Evolutionary conservation across 768 basidiomycete genomes (phyloP).

Genomic region (Lactarius vividus): DNA sequence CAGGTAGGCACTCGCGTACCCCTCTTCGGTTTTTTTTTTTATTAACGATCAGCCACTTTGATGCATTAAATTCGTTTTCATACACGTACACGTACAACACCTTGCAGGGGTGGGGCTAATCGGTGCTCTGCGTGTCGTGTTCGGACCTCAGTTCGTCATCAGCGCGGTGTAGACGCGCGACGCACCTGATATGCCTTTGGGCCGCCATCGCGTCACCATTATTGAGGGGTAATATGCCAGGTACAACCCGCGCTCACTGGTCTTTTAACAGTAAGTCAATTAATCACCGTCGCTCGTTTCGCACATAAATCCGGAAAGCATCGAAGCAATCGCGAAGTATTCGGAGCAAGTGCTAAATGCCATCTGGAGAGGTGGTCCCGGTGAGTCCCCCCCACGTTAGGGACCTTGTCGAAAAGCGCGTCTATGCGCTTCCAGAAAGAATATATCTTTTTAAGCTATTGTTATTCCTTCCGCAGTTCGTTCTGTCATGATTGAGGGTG

Average conservation of each 20-base stretch:
- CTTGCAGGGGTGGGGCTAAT: not conserved
- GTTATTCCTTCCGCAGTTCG: not conserved
- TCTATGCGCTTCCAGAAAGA: not conserved
- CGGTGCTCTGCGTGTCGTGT: not conserved
- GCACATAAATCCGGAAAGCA: not conserved
- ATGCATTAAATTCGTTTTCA: not conserved
- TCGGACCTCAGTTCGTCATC: not conserved
- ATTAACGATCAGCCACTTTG: not conserved
- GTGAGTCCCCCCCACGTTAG: not conserved
- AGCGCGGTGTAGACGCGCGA: not conserved
- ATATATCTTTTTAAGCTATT: not conserved
- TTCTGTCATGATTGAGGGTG: not conserved
- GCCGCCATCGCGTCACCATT: not conserved
- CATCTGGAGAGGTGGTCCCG: not conserved
- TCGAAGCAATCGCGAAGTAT: not conserved
- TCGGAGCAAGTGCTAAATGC: not conserved
- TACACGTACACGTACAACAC: not conserved
- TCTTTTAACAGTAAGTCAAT: not conserved
- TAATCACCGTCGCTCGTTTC: not conserved
- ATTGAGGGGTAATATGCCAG: not conserved
- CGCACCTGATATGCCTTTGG: not conserved
- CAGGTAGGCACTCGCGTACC: not conserved
- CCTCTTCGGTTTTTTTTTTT: not conserved
- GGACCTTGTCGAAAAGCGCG: not conserved
- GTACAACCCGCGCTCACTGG: not conserved